phyloP scores from a whole-genome alignment of 495 filamentous ascomycete species.

The Immersiella caudata region DNA sequence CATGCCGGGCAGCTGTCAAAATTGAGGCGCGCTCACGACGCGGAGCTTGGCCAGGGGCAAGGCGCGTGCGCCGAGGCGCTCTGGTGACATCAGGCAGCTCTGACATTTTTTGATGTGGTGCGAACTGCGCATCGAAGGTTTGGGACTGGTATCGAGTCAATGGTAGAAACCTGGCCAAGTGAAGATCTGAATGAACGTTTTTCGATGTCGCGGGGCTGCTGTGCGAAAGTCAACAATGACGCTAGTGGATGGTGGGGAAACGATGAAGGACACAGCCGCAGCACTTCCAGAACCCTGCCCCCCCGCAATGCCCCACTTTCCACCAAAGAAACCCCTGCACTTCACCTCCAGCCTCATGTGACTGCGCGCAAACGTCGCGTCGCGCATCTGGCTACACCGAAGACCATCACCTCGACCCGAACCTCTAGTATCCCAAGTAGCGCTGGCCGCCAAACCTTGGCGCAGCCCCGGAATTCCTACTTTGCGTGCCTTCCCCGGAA shows the following conservation, averaged over 20 bases:
- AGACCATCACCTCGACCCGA: background rate
- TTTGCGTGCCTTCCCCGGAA: background rate
- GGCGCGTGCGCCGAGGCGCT: constrained; percentile 23
- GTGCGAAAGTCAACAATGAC: background rate
- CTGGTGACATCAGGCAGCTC: constrained; percentile 15
- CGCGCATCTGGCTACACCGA: background rate
- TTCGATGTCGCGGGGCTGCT: background rate
- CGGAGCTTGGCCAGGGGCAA: background rate
- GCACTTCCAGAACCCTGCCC: background rate
- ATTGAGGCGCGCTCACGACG: background rate
- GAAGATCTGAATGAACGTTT: background rate
- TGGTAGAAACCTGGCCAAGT: background rate
- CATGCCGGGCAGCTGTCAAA: constrained; percentile 23
- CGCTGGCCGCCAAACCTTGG: background rate
- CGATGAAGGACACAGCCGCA: background rate
- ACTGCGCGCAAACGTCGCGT: constrained; percentile 32
- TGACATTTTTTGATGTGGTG: constrained; percentile 4
- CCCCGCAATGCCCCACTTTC: background rate
- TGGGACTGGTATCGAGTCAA: background rate
- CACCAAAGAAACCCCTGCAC: constrained; percentile 6
- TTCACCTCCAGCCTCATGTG: constrained; percentile 24
- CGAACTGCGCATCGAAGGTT: background rate
- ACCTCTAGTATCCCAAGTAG: background rate
- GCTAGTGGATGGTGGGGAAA: background rate
- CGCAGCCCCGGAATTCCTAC: background rate